phyloP scores from a whole-genome alignment of 2,329 filamentous ascomycete genomes.

The Xylariaceae sp. region DNA sequence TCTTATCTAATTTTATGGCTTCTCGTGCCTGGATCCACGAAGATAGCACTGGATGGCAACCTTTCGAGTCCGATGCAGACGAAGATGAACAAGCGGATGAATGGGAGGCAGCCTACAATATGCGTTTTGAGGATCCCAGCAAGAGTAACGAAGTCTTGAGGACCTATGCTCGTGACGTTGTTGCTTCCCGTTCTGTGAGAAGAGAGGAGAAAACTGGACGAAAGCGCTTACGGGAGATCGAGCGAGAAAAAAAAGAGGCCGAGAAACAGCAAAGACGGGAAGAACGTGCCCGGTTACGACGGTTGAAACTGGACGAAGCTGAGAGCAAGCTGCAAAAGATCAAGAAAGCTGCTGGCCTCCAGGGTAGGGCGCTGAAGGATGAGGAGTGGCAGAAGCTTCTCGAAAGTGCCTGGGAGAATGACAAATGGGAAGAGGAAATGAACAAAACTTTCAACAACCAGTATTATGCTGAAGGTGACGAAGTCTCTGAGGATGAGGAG shows the following conservation, averaged over 20 bases:
- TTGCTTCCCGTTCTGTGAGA: slow-evolving; percentile 81
- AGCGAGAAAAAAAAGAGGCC: slow-evolving; percentile 77
- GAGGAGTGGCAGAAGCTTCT: slow-evolving; percentile 86
- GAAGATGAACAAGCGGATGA: slow-evolving; percentile 76
- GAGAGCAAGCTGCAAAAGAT: slow-evolving; percentile 87
- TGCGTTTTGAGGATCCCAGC: slow-evolving; percentile 91
- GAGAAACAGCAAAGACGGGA: slow-evolving; percentile 77
- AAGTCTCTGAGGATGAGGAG: slow-evolving; percentile 64
- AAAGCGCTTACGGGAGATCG: slow-evolving; percentile 78
- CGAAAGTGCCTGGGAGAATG: slow-evolving; percentile 86
- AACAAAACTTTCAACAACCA: slow-evolving; percentile 83
- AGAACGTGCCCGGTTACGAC: slow-evolving; percentile 82
- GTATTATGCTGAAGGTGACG: slow-evolving; percentile 79
- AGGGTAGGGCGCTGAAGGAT: slow-evolving; percentile 68
- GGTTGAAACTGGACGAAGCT: slow-evolving; percentile 88
- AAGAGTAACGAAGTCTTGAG: slow-evolving; percentile 87
- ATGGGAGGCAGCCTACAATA: slow-evolving; percentile 92
- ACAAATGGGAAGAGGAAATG: slow-evolving; percentile 92
- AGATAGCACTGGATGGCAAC: slow-evolving; percentile 70
- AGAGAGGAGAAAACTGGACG: slow-evolving; percentile 80
- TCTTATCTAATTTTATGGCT: slow-evolving; percentile 94
- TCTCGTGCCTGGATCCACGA: slow-evolving; percentile 85
- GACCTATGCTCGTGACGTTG: slow-evolving; percentile 87
- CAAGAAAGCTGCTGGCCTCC: slow-evolving; percentile 84
- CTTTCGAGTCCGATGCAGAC: slow-evolving; percentile 90